A percentile compares a stretch with the other conserved stretches of the same genome.
phyloP scores from a whole-genome alignment of 805 yeast genomes.

The Torulaspora franciscae region DNA sequence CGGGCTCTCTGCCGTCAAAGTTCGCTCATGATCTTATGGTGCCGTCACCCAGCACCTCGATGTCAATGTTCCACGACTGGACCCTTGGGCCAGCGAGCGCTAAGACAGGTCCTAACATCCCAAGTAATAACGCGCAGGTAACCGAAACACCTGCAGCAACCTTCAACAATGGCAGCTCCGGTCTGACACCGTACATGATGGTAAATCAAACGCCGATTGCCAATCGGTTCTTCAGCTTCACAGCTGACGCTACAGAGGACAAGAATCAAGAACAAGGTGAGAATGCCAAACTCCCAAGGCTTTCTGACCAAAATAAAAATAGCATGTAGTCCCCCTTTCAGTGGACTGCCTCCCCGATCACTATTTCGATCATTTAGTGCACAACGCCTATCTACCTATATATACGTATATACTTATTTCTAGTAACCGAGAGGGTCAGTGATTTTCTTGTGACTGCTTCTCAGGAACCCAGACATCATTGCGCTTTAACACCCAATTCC shows the following conservation, averaged over 20 bases:
- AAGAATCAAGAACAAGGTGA: conserved; percentile 2
- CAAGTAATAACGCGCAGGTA: conserved; percentile 1
- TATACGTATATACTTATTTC: not conserved
- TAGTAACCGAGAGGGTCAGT: not conserved
- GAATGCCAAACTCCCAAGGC: not conserved
- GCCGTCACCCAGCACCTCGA: conserved; percentile 31
- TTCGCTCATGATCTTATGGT: conserved; percentile 35
- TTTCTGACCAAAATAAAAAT: not conserved
- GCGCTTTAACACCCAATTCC: not conserved
- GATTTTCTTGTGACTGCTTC: not conserved
- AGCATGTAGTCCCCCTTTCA: conserved; percentile 2
- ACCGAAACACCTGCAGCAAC: conserved; percentile 12
- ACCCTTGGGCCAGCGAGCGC: conserved; percentile 20
- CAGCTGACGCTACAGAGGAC: conserved; percentile 20
- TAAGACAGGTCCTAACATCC: conserved; percentile 2
- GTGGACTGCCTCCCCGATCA: not conserved
- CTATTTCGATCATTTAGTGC: not conserved
- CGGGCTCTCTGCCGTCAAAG: conserved; percentile 32
- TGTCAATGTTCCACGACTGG: conserved; percentile 36
- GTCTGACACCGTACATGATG: conserved; percentile 32
- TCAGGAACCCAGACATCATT: not conserved
- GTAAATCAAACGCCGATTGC: conserved; percentile 29
- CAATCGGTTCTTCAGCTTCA: conserved; percentile 29
- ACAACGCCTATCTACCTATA: not conserved
- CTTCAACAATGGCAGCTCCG: conserved; percentile 25